Conservation (phyloP, 1,284 basidiomycete genomes). For the Austroboletus niveus region DNA sequence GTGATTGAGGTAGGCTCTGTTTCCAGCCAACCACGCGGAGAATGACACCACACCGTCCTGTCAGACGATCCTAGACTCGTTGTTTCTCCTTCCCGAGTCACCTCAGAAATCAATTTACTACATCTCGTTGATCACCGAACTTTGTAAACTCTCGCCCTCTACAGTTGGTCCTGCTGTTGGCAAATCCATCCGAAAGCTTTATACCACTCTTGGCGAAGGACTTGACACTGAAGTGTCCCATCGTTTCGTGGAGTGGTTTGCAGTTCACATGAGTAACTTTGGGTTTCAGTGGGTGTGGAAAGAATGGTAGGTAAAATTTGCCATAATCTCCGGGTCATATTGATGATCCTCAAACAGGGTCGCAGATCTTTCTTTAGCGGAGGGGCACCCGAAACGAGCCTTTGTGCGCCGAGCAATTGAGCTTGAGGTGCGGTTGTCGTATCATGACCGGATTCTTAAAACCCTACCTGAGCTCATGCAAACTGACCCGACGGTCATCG, state of each 20-base stretch:
- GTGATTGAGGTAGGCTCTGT: slow-evolving; percentile 64
- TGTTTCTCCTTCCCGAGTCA: slow-evolving; percentile 77
- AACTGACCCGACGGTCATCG: slow-evolving; percentile 62
- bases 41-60: slow-evolving; percentile 1
- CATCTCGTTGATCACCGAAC: slow-evolving; percentile 85
- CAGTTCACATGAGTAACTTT: slow-evolving; percentile 96
- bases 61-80: slow-evolving; percentile 72
- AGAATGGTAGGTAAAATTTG: slow-evolving; percentile 74
- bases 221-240: slow-evolving; percentile 83
- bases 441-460: slow-evolving; percentile 90
- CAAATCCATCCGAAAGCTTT: slow-evolving; percentile 89
- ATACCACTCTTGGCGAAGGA: slow-evolving; percentile 71
- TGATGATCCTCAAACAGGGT: slow-evolving; percentile 54
- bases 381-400: slow-evolving; percentile 79
- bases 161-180: slow-evolving; percentile 96
- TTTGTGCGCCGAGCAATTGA: slow-evolving; percentile 91
- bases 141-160: slow-evolving; percentile 88
- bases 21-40: not conserved
- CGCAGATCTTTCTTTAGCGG: slow-evolving; percentile 73
- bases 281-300: slow-evolving; percentile 99
- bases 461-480: slow-evolving; percentile 86
- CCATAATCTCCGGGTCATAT: not conserved
- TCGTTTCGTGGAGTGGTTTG: slow-evolving; percentile 92
- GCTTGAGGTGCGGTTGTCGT: slow-evolving; percentile 88
- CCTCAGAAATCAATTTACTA: slow-evolving; percentile 85